These are phyloP conservation scores for Oryza nivara DNA, from an alignment of 176 grass and related monocot genomes.

Conservation along the genomic window DNA sequence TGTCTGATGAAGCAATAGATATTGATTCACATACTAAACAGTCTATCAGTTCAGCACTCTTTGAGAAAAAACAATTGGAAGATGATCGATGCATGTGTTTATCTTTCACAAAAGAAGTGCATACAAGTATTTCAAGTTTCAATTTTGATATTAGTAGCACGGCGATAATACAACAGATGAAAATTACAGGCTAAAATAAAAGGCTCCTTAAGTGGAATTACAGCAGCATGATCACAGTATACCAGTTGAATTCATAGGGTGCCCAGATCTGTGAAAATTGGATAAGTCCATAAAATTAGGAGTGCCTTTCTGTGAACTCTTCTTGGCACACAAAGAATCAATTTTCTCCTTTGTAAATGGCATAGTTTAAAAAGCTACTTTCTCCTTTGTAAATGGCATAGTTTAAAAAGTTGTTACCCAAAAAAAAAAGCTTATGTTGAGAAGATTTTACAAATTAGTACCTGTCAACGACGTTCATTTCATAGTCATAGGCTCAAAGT, in stretches of 20 bases:
- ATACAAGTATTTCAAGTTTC: not conserved
- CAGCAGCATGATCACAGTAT: not conserved
- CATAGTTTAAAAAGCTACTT: not conserved
- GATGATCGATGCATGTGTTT: not conserved
- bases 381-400: not conserved
- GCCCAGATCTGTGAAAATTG: not conserved
- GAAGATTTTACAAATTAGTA: not conserved
- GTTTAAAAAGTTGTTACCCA: not conserved
- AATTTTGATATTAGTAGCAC: not conserved
- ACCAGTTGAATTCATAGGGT: not conserved
- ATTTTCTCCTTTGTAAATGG: not conserved
- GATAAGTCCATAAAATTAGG: not conserved
- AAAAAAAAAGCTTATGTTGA: not conserved
- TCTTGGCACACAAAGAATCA: not conserved
- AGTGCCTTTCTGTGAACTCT: not conserved
- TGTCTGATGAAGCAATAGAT: slow-evolving; percentile 1
- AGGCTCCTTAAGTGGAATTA: not conserved
- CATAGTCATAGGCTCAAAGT: not conserved
- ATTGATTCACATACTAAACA: not conserved
- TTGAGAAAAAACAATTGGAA: not conserved
- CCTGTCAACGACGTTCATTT: not conserved
- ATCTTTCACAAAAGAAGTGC: not conserved
- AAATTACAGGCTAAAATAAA: not conserved
- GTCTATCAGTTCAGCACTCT: slow-evolving; percentile 2
- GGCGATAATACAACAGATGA: not conserved